A percentile compares a stretch with the other conserved stretches of the same genome.
Evolutionary conservation across 331 rosid genomes (phyloP).

Genomic region (Malus hybrid): DNA sequence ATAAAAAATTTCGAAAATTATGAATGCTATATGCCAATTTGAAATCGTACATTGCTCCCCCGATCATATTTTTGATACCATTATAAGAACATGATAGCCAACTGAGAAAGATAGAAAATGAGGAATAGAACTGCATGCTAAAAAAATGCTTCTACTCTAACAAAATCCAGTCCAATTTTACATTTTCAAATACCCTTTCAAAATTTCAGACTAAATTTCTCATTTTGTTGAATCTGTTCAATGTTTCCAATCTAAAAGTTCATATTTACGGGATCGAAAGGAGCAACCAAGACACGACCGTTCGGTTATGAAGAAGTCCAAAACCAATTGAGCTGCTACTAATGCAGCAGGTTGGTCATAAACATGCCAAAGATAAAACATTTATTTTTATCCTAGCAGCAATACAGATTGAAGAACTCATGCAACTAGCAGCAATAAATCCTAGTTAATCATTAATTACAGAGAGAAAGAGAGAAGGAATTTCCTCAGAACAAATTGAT

Average conservation of each 20-base stretch:
- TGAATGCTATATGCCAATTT: not conserved
- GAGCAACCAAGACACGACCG: not conserved
- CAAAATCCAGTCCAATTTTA: not conserved
- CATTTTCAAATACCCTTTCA: conserved; percentile 1
- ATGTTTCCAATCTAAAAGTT: not conserved
- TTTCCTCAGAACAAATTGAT: not conserved
- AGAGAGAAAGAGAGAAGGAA: not conserved
- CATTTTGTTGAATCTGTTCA: not conserved
- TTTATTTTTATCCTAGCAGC: not conserved
- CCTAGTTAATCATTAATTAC: not conserved
- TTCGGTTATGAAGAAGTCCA: not conserved
- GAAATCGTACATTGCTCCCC: not conserved
- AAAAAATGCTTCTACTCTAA: too few relatives aligned
- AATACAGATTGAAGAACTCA: not conserved
- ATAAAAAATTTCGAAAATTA: not conserved
- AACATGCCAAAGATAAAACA: not conserved
- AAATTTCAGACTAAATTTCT: conserved; percentile 1
- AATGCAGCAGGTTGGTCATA: not conserved
- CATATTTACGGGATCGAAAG: not conserved
- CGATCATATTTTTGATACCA: not conserved
- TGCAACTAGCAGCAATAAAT: not conserved
- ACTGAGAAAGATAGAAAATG: not conserved
- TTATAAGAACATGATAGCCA: not conserved
- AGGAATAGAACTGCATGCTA: not conserved
- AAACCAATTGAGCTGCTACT: not conserved